Base-by-base conservation (phyloP, 2,329 filamentous ascomycete species). In the Neofusicoccum parvum region DNA sequence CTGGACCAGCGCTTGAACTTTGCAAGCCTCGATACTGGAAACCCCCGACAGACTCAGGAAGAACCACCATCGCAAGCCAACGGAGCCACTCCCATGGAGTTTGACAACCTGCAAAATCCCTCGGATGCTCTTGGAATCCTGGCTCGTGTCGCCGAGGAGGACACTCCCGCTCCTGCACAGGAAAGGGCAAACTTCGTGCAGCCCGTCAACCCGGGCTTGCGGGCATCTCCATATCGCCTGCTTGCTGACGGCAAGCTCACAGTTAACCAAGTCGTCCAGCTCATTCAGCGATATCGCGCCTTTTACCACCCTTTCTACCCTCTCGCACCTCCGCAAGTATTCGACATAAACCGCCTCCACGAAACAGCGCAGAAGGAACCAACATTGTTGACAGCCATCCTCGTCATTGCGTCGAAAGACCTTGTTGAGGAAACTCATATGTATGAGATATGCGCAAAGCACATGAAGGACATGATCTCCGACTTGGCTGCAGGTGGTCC, bases 301-400 rank as follows among this genome's bases (percentile, higher is more conserved):
- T 83, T 87, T 67, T 91, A 89, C 69, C 89, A 92, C 70, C 87
- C 87, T 0, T 91, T 88, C 77, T 90, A 90, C 65, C 89, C 90
- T 0, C 79, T 92, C 32, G 88, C 89, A 0, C 87, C 88, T 10
- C 80, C 82, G 43, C 83, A 84, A 68, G 86, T 87, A 49, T 85
- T 89, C 68, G 81, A 87, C 67, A 79, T 82, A 45, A 74, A 78
- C 14, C 78, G 84, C 65, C 75, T 91, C 10, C 79, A 85, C 32
- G 78, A 82, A 17, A 86, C 87, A 67, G 86, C 87, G 5, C 80
- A 82, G 2, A 84, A 85, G 34, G 89, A 91, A 71, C 87, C 85
- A 36, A 87, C 91, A 71, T 80, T 92, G 0, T 81, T 92, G 15
- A 91, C 89, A 0, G 89, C 89, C 0, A 86, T 92, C 2, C 79